phyloP scores from a whole-genome alignment of 805 yeast species.

The Yarrowia yakushimensis region DNA sequence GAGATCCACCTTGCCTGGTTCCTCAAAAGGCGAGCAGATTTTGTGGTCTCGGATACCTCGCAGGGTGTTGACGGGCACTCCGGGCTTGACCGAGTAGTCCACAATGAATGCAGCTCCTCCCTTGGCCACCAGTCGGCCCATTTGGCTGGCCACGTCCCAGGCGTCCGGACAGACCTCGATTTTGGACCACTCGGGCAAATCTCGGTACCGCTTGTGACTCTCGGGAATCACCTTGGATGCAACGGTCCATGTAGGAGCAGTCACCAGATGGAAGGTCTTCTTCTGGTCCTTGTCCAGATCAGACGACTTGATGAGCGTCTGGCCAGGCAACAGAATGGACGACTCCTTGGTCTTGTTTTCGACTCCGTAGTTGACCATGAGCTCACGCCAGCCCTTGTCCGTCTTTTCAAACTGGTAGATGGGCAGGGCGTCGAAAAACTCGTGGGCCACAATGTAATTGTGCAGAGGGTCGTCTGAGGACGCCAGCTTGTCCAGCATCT shows the following conservation, averaged over 20 bases:
- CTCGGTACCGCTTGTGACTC: constrained; percentile 47
- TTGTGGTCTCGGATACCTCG: constrained; percentile 72
- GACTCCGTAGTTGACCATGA: constrained; percentile 54
- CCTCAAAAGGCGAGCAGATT: constrained; percentile 68
- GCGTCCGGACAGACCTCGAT: constrained; percentile 77
- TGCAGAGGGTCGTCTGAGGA: constrained; percentile 39
- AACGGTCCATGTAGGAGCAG: constrained; percentile 59
- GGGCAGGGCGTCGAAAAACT: constrained; percentile 84
- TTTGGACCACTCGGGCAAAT: constrained; percentile 53
- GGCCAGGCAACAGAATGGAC: constrained; percentile 32
- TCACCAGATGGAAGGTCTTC: constrained; percentile 51
- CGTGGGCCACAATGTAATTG: constrained; percentile 75
- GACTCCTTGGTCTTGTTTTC: constrained; percentile 30
- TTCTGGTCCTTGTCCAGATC: constrained; percentile 19
- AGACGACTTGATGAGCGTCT: constrained; percentile 28
- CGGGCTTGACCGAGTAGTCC: constrained; percentile 67
- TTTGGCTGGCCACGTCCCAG: constrained; percentile 52
- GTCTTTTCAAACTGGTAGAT: constrained; percentile 61
- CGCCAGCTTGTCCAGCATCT: constrained; percentile 31
- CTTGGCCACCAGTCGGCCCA: constrained; percentile 45
- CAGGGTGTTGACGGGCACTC: constrained; percentile 66
- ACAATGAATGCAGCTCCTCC: constrained; percentile 66
- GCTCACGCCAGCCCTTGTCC: constrained; percentile 73
- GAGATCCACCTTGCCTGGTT: constrained; percentile 76
- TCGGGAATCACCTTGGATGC: constrained; percentile 54